Conservation (phyloP, 2,329 filamentous ascomycete genomes). For the Westerdykella aurantiaca region DNA sequence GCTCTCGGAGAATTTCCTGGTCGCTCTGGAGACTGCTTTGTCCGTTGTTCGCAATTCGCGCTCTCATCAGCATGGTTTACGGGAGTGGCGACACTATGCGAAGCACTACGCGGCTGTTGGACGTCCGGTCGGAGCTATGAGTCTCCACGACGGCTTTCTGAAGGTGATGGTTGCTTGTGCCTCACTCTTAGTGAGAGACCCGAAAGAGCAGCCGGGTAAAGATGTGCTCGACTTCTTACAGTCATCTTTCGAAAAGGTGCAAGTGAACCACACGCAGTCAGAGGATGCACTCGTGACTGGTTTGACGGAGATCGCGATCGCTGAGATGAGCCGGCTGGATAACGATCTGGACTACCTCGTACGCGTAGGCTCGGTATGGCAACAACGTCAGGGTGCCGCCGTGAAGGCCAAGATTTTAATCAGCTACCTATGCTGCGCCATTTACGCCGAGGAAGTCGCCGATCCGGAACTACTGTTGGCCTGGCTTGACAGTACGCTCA, state of each 20-base stretch:
- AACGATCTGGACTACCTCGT: conserved; percentile 85
- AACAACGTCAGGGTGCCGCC: conserved; percentile 78
- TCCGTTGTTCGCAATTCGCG: conserved; percentile 82
- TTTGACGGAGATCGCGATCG: conserved; percentile 66
- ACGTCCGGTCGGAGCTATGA: conserved; percentile 81
- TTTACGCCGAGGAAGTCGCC: conserved; percentile 74
- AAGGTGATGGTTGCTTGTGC: conserved; percentile 74
- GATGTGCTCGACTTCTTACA: conserved; percentile 67
- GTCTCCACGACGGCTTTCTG: conserved; percentile 85
- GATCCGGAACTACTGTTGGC: conserved; percentile 71
- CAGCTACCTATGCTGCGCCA: conserved; percentile 77
- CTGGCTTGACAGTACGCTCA: conserved; percentile 80
- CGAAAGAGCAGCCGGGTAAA: conserved; percentile 38
- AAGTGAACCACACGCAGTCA: conserved; percentile 13
- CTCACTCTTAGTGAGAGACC: conserved; percentile 61
- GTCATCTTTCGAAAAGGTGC: conserved; percentile 13
- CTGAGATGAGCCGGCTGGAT: conserved; percentile 82
- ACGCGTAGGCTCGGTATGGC: conserved; percentile 70
- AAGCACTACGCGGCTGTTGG: conserved; percentile 75
- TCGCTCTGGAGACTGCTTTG: conserved; percentile 81
- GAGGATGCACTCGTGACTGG: conserved; percentile 42
- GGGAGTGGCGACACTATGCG: conserved; percentile 82
- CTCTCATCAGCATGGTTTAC: conserved; percentile 58
- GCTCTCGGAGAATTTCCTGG: conserved; percentile 77
- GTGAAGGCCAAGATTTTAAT: conserved; percentile 79